Evolutionary conservation across 495 filamentous ascomycete species (phyloP), one percentile per base, ranked within the genome.

Genomic region (Beverwykella pulmonaria): DNA sequence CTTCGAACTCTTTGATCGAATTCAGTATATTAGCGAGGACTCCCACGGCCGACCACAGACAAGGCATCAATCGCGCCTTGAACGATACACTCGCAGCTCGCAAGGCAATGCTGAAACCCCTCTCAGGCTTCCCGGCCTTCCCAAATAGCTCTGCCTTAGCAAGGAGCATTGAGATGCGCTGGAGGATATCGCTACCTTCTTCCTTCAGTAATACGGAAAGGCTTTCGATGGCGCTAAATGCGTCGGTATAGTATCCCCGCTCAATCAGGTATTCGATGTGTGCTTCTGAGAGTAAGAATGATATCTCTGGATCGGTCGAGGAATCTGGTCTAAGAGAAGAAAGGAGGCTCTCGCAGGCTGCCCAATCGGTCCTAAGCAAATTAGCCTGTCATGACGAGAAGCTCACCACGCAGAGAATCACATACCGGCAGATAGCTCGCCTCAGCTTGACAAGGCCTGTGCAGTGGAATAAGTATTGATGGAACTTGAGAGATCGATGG

Each of bases 61-160:
- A 83, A 1, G 89, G 83, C 20, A 96, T 78, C 17, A 97, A 78
- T 8, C 87, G 81, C 1, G 90, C 84, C 41, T 88, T 82, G 81
- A 89, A 86, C 0, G 92, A 88, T 32, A 91, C 86, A 72, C 81
- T 88, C 1, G 91, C 90, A 1, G 93, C 94, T 22, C 91, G 83
- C 71, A 97, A 81, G 20, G 88, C 88, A 19, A 96, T 80, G 3
- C 89, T 92, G 73, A 97, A 94, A 0, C 90, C 94, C 67, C 88
- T 88, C 61, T 92, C 86, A 0, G 92, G 86, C 5, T 88, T 86
- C 19, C 89, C 90, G 59, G 83, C 82, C 72, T 82, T 82, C 53
- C 86, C 84, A 66, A 92, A 87, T 12, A 97, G 82, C 12, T 84
- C 81, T 0, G 88, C 90, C 75, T 97, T 97, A 50, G 86, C 73